Evolutionary conservation across 345 rosid genomes (phyloP), one percentile per base, ranked within the genome.

Genomic region (Lumnitzera racemosa): DNA sequence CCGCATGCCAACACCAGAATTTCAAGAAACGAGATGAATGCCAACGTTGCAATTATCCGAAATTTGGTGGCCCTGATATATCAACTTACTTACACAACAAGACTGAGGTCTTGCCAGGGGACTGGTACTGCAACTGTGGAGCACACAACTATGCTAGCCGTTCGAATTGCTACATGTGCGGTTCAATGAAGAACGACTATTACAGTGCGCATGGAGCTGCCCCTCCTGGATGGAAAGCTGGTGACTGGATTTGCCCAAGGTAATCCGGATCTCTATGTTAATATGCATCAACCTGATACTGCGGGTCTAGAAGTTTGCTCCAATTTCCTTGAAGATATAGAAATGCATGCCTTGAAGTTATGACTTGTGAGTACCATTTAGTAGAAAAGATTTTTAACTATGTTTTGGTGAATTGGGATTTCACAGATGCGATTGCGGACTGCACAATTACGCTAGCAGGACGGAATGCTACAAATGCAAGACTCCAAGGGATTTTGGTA

Each of bases 201-300:
- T 67, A 62, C 2, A 52, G 61, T 16, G 74, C 76, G 11, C 50
- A 56, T 12, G 75, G 64, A 8, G 43, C 47, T 24, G 71, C 74
- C 27, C 90, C 86, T 61, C 79, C 92, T 17, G 70, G 83, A 46
- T 88, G 92, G 92, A 88, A 88, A 73, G 72, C 90, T 31, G 96
- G 96, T 9, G 96, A 88, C 51, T 88, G 96, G 96, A 71, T 88
- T 59, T 88, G 92, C 74, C 49, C 81, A 29, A 82, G 88, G 96
- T 88, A 52, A 52, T n/a, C 24, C 9, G n/a, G 11, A 50, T 17
- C 13, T 17, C 20, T 50, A 6, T 14, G 53, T 50, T 13, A 50
- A 2, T 14, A 50, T 13, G 53, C 20, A 12, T 5, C 23, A 24
- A 15, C 48, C 0, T 20, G 47, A 41, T 47, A 46, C 31, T 46